Evolutionary conservation across 495 filamentous ascomycete genomes (phyloP), one percentile per base, ranked within the genome.

Genomic region (Trichoderma parareesei): DNA sequence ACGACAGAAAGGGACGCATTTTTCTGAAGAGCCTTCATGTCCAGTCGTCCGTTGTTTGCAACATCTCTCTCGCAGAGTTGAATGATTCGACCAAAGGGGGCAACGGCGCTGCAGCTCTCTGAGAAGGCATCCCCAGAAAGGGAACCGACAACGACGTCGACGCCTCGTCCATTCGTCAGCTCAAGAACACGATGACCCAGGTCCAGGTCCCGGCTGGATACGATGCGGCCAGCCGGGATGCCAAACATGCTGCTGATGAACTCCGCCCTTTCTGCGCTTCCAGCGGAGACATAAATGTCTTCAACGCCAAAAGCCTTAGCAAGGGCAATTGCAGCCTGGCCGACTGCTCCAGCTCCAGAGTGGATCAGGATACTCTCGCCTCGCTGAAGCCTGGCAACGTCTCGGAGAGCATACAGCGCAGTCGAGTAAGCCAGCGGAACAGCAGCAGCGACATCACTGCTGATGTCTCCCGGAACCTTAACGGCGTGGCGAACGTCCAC

Each of bases 281-380:
- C 74, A 1, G 78, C 80, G 0, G 79, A 82, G 0, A 71, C 75
- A 66, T 75, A 84, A 38, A 84, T 72, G 48, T 59, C 35, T 63
- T 81, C 76, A 4, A 79, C 79, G 3, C 80, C 79, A 8, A 77
- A 60, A 11, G 67, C 64, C 41, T 78, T 72, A 0, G 79, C 77
- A 0, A 86, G 49, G 49, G 73, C 65, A 46, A 85, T 79, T 0
- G 81, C 74, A 16, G 80, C 81, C 65, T 83, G 81, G 55, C 82
- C 83, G 0, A 83, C 71, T 27, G 73, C 78, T 49, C 80, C 78
- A 5, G 80, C 69, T 14, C 75, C 83, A 1, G 72, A 73, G 61
- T 85, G 80, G 53, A 87, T 82, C 33, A 87, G 72, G 2, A 84
- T 74, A 10, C 68, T 76, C 67, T 85, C 79, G 14, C 69, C 80